Evolutionary conservation across 2,329 filamentous ascomycete genomes (phyloP).

Genomic region (Fusarium annulatum): DNA sequence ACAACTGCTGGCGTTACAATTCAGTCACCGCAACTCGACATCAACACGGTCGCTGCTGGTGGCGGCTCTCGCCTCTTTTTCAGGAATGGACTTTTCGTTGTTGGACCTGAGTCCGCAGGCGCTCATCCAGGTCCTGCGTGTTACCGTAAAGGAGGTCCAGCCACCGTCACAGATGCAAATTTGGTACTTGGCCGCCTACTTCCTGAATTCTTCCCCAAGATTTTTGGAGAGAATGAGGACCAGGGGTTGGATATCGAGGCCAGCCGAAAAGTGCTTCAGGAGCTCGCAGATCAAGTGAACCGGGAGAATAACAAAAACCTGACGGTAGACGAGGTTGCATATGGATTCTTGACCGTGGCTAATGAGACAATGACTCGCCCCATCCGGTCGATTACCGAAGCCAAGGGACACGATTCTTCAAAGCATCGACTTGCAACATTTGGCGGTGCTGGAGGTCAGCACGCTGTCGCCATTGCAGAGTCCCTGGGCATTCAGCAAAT

Average conservation of each 20-base stretch:
- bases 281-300: slow-evolving; percentile 83
- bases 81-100: slow-evolving; percentile 88
- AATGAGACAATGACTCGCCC: slow-evolving; percentile 93
- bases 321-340: slow-evolving; percentile 85
- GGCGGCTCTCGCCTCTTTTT: slow-evolving; percentile 88
- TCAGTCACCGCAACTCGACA: slow-evolving; percentile 90
- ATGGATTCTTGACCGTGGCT: slow-evolving; percentile 88
- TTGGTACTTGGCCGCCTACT: slow-evolving; percentile 84
- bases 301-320: slow-evolving; percentile 77
- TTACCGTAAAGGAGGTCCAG: slow-evolving; percentile 88
- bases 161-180: slow-evolving; percentile 95
- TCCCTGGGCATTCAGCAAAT: slow-evolving; percentile 88
- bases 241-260: slow-evolving; percentile 81
- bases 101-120: slow-evolving; percentile 88
- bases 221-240: slow-evolving; percentile 91
- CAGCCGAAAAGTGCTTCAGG: slow-evolving; percentile 79
- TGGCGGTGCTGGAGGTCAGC: slow-evolving; percentile 90
- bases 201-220: slow-evolving; percentile 93
- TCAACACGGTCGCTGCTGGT: slow-evolving; percentile 93
- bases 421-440: slow-evolving; percentile 93
- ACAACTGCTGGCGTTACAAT: slow-evolving; percentile 95
- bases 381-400: slow-evolving; percentile 90
- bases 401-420: slow-evolving; percentile 90
- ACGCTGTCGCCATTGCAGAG: slow-evolving; percentile 90
- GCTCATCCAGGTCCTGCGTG: slow-evolving; percentile 92